Evolutionary conservation across 345 rosid genomes (phyloP).

Genomic region (Eucalyptus sideroxylon): DNA sequence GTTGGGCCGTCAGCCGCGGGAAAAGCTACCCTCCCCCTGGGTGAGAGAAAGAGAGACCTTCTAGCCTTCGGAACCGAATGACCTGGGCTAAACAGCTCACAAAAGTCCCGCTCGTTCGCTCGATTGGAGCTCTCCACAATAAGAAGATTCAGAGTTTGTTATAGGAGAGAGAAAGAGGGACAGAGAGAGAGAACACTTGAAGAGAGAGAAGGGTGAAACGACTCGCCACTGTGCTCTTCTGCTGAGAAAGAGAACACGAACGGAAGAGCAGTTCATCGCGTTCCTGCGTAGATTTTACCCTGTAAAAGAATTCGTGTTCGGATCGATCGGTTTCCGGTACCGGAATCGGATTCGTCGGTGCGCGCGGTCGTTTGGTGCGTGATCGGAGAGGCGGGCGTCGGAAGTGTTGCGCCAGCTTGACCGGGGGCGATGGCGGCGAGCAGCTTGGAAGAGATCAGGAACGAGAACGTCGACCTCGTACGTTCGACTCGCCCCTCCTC

Average conservation of each 20-base stretch:
- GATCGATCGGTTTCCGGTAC: not conserved
- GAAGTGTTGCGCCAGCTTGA: not conserved
- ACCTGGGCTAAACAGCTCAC: not conserved
- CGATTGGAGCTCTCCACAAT: not conserved
- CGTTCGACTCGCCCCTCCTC: not conserved
- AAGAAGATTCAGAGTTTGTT: not conserved
- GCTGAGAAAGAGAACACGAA: not conserved
- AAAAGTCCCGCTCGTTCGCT: not conserved
- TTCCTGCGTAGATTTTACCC: not conserved
- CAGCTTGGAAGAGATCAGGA: slow-evolving; percentile 50
- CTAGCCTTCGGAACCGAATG: not conserved
- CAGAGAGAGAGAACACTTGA: not conserved
- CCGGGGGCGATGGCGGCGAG: slow-evolving; percentile 16
- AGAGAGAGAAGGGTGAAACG: no score
- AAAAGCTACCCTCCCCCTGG: not conserved
- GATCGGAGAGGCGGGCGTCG: not conserved
- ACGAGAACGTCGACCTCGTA: slow-evolving; percentile 50
- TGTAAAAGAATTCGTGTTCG: not conserved
- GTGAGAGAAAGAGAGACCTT: not conserved
- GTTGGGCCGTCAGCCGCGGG: not conserved
- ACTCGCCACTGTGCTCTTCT: not conserved
- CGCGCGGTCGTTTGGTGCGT: not conserved
- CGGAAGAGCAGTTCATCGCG: not conserved
- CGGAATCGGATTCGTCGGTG: not conserved
- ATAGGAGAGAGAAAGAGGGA: not conserved